A percentile compares a stretch with the other conserved stretches of the same genome.
phyloP scores from a whole-genome alignment of 768 basidiomycete genomes.

The Naganishia kalamii region DNA sequence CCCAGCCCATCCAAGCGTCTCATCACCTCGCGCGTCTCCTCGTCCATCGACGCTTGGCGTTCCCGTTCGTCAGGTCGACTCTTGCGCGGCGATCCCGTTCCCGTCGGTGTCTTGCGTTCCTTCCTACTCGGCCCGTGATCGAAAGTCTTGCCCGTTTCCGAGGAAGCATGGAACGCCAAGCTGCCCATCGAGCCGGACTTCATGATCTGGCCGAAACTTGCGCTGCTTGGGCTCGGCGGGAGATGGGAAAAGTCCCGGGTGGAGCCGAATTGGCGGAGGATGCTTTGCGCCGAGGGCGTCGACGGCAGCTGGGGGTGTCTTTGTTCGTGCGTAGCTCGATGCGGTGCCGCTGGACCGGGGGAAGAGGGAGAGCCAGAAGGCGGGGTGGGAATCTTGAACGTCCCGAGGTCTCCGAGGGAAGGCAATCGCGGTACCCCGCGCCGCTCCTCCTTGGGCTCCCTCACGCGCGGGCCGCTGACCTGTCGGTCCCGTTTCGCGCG shows the following conservation, averaged over 20 bases:
- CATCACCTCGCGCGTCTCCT: slow-evolving; percentile 81
- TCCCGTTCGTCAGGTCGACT: neutral
- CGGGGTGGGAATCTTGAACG: slow-evolving; percentile 3
- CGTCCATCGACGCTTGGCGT: slow-evolving; percentile 57
- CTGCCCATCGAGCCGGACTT: slow-evolving; percentile 40
- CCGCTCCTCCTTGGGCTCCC: neutral
- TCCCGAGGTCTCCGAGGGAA: slow-evolving; percentile 16
- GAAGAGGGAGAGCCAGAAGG: neutral
- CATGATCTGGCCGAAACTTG: slow-evolving; percentile 72
- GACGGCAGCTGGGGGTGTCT: neutral
- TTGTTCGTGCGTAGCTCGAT: slow-evolving; percentile 14
- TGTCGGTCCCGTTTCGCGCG: slow-evolving; percentile 5
- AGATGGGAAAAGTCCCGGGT: slow-evolving; percentile 71
- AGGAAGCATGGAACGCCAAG: slow-evolving; percentile 27
- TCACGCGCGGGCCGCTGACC: neutral
- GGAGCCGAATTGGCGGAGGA: slow-evolving; percentile 60
- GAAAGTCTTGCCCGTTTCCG: slow-evolving; percentile 16
- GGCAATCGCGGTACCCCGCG: slow-evolving; percentile 13
- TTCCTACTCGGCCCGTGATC: too few relatives aligned
- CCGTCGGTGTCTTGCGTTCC: slow-evolving; percentile 2
- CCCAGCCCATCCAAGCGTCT: slow-evolving; percentile 87
- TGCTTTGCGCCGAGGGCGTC: slow-evolving; percentile 50
- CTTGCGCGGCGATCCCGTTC: neutral
- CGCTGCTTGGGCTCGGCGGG: slow-evolving; percentile 84
- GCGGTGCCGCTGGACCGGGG: neutral